These are phyloP conservation scores for Mayamaea pseudoterrestris DNA, from an alignment of 108 stramenopile genomes.

Conservation along the genomic window DNA sequence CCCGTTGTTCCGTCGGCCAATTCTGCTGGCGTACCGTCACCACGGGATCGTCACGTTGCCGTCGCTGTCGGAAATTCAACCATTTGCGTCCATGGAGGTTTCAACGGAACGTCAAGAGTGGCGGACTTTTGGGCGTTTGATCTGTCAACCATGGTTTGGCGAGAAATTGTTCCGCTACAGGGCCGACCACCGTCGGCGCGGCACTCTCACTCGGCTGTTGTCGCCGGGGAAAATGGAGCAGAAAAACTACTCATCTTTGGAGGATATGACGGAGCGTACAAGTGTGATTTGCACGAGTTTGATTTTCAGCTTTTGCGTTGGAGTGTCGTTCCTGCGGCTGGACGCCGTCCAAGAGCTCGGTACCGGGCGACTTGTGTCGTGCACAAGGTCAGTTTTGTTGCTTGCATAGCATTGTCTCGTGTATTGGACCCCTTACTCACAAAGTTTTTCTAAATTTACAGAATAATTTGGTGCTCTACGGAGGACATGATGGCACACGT, in stretches of 20 bases:
- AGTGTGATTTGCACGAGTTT: conserved; percentile 84
- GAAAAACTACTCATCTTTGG: conserved; percentile 84
- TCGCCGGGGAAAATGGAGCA: conserved; percentile 51
- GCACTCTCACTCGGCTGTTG: conserved; percentile 92
- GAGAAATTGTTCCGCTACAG: conserved; percentile 27
- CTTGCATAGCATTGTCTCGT: conserved; percentile 20
- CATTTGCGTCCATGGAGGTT: conserved; percentile 89
- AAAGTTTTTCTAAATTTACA: too few species aligned
- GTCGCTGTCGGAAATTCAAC: conserved; percentile 52
- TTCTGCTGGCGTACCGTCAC: conserved; percentile 49
- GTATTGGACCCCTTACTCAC: too few species aligned
- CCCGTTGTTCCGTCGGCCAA: conserved; percentile 39
- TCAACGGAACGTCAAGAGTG: conserved; percentile 80
- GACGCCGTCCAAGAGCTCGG: conserved; percentile 83
- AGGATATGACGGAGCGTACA: conserved; percentile 86
- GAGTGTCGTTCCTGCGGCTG: conserved; percentile 67
- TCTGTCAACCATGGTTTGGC: conserved; percentile 71
- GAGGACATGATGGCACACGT: conserved; percentile 94
- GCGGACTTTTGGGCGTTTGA: conserved; percentile 87
- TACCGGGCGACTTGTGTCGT: conserved; percentile 90
- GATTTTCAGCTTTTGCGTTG: conserved; percentile 55
- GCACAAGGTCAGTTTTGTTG: conserved; percentile 26
- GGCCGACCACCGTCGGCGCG: conserved; percentile 72
- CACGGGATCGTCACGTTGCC: conserved; percentile 84
- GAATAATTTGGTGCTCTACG: conserved; percentile 74